Percentiles rank a stretch among this genome's conserved stretches.
phyloP scores from a whole-genome alignment of 1,139 yeast genomes.

The Meyerozyma carpophila region DNA sequence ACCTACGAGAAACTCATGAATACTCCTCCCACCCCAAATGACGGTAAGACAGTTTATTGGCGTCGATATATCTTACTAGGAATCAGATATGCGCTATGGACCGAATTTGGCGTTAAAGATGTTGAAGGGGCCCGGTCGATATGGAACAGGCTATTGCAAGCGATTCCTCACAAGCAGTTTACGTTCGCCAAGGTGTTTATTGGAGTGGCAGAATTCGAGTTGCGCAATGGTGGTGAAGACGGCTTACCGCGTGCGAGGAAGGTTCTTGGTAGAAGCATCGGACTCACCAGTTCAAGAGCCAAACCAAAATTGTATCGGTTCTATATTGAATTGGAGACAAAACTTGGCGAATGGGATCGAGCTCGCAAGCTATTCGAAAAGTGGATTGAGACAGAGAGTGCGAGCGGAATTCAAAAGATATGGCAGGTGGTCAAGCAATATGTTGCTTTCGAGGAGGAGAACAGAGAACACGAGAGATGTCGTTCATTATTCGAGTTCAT shows the following conservation, averaged over 20 bases:
- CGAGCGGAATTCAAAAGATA: slow-evolving; percentile 12
- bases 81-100: slow-evolving; percentile 61
- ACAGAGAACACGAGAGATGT: not conserved
- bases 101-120: slow-evolving; percentile 48
- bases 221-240: slow-evolving; percentile 45
- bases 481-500: not conserved
- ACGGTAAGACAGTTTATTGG: slow-evolving; percentile 50
- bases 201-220: slow-evolving; percentile 64
- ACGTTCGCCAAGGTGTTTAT: slow-evolving; percentile 77
- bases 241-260: slow-evolving; percentile 54
- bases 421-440: not conserved
- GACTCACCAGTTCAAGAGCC: slow-evolving; percentile 40
- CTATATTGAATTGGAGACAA: slow-evolving; percentile 56
- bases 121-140: slow-evolving; percentile 42
- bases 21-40: slow-evolving; percentile 29
- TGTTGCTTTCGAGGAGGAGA: not conserved
- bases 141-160: slow-evolving; percentile 45
- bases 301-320: slow-evolving; percentile 54
- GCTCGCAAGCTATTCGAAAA: slow-evolving; percentile 70
- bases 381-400: slow-evolving; percentile 53
- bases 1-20: slow-evolving; percentile 2
- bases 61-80: slow-evolving; percentile 63
- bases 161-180: slow-evolving; percentile 54
- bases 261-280: slow-evolving; percentile 69
- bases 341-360: slow-evolving; percentile 70